These are phyloP conservation scores for Candida sanyaensis DNA, from an alignment of 1,139 yeast species.

Conservation along the genomic window DNA sequence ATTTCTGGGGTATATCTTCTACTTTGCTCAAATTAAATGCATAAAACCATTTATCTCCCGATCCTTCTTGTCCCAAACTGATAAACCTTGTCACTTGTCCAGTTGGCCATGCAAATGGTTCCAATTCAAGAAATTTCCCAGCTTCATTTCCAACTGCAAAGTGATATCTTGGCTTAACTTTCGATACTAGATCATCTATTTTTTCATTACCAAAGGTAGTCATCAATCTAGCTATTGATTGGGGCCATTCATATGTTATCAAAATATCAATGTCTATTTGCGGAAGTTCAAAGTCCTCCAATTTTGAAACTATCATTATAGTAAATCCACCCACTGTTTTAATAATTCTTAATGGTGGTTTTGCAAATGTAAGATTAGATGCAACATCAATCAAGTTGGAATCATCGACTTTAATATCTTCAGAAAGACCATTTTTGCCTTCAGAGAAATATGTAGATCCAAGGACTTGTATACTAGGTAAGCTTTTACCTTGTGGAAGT, in stretches of 20 bases:
- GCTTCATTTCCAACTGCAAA: slow-evolving; percentile 54
- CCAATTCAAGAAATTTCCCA: slow-evolving; percentile 55
- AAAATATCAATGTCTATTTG: slow-evolving; percentile 50
- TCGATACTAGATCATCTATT: slow-evolving; percentile 50
- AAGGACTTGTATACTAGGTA: slow-evolving; percentile 22
- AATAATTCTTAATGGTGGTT: slow-evolving; percentile 31
- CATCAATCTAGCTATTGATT: slow-evolving; percentile 38
- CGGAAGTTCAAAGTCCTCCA: slow-evolving; percentile 18
- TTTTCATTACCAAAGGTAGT: slow-evolving; percentile 35
- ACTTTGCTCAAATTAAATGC: slow-evolving; percentile 53
- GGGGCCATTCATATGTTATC: slow-evolving; percentile 64
- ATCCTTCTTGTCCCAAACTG: slow-evolving; percentile 61
- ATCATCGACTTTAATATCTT: slow-evolving; percentile 3
- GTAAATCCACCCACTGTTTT: slow-evolving; percentile 46
- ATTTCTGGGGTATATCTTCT: slow-evolving; percentile 14
- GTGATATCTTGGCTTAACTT: slow-evolving; percentile 61
- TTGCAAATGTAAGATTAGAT: slow-evolving; percentile 23
- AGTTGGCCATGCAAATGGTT: slow-evolving; percentile 59
- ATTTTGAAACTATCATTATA: slow-evolving; percentile 43
- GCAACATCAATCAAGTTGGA: slow-evolving; percentile 17
- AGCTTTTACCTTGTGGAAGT: slow-evolving; percentile 17
- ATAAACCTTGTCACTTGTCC: slow-evolving; percentile 56
- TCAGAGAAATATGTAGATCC: slow-evolving; percentile 33
- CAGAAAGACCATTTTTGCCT: slow-evolving; percentile 21
- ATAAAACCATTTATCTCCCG: slow-evolving; percentile 68